Conservation (phyloP, 306 rosid species). For the Malus fusca region DNA sequence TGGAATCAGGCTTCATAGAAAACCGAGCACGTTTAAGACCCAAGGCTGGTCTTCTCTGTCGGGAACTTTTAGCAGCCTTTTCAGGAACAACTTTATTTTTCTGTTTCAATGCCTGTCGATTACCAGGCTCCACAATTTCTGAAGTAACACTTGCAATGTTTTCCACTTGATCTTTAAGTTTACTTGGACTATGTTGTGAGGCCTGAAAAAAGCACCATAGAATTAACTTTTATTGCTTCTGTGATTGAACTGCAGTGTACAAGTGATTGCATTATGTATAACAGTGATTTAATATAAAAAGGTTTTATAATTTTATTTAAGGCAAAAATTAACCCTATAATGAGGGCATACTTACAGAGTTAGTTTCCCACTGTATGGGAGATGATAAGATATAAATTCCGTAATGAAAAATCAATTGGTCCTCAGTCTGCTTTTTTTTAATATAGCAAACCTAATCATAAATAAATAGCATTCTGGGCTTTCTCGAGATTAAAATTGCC, state of each 20-base stretch:
- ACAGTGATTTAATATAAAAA: neutral
- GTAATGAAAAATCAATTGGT: neutral
- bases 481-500: neutral
- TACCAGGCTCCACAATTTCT: slow-evolving; percentile 17
- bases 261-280: neutral
- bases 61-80: slow-evolving; percentile 38
- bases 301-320: neutral
- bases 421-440: neutral
- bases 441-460: neutral
- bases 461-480: neutral
- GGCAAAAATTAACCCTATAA: neutral
- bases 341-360: neutral
- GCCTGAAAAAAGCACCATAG: slow-evolving; percentile 32
- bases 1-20: slow-evolving; percentile 43
- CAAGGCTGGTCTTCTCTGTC: slow-evolving; percentile 60
- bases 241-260: neutral
- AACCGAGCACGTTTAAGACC: slow-evolving; percentile 65
- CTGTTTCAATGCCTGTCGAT: slow-evolving; percentile 1
- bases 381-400: neutral
- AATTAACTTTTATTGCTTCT: neutral
- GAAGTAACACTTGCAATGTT: slow-evolving; percentile 27
- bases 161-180: slow-evolving; percentile 38
- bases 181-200: slow-evolving; percentile 29
- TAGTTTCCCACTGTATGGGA: neutral
- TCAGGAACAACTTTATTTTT: slow-evolving; percentile 15